Evolutionary conservation across 257 asterid genomes (phyloP), one percentile per base, ranked within the genome.

Genomic region (Cinchona pubescens): DNA sequence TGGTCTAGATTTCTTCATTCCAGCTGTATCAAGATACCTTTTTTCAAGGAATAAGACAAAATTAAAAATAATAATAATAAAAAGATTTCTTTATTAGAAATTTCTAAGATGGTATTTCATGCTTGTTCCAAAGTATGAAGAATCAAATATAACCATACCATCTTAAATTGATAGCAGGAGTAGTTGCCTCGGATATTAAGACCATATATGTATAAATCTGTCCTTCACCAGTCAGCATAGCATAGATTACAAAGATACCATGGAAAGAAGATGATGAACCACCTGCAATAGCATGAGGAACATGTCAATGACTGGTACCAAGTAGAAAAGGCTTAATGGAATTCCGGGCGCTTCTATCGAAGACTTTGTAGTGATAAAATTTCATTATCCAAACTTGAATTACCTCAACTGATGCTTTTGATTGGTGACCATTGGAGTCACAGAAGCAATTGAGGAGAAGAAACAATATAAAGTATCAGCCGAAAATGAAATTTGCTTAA

Each of bases 1-100:
- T 29, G 74, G 78, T 49, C 70, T 84, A 32, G 96, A 86, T 48
- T 77, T 88, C 85, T 87, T 93, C 94, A 87, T 80, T 82, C 94
- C 97, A 79, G 91, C 86, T 56, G 82, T 85, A 65, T 93, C 96
- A 25, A 93, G 96, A 79, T 90, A 93, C 98, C 98, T 93, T 74
- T 75, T 55, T 34, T 53, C 43, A 15, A 51, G 25, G 73, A 3
- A 13, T 45, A 21, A 29, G 58, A 78, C 46, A n/a, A n/a, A 21
- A 5, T n/a, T 6, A 15, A 32, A 74, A 64, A 77, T n/a, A 12
- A 75, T 23, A 56, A 65, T 63, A 66, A 23, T 60, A 32, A n/a
- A n/a, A n/a, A n/a, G 12, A 8, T 32, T 68, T 42, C 59, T 42
- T 2, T 49, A 40, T 42, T 4, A 43, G n/a, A 32, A 61, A 15